Evolutionary conservation across 768 basidiomycete species (phyloP).

Genomic region (Mycena kentingensis): DNA sequence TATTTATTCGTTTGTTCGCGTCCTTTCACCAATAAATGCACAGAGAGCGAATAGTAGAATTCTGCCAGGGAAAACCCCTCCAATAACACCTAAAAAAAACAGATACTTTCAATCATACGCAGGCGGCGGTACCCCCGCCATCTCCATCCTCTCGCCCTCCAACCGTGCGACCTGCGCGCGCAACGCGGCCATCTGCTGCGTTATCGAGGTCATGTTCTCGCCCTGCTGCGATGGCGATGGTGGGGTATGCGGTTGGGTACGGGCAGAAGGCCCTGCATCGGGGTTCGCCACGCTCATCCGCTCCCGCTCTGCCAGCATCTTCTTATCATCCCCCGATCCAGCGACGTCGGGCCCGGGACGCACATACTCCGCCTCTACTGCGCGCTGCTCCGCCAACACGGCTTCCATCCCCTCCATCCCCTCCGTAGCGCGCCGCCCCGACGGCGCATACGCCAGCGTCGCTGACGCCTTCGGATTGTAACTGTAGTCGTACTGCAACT

Average conservation of each 20-base stretch:
- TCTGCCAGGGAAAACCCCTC: too few species aligned
- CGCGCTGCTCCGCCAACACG: conserved; percentile 15
- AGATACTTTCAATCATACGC: conserved; percentile 17
- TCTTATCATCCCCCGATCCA: conserved; percentile 3
- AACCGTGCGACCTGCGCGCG: conserved; percentile 21
- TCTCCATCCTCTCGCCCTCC: conserved; percentile 7
- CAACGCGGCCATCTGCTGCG: conserved; percentile 19
- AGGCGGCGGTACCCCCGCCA: conserved; percentile 5
- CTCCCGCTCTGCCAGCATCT: not conserved
- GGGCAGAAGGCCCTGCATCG: not conserved
- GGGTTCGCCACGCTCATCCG: not conserved
- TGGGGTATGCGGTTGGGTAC: not conserved
- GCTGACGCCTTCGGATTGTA: not conserved
- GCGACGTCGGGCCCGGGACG: not conserved
- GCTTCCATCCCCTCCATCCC: not conserved
- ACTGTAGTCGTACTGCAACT: not conserved
- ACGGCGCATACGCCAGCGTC: not conserved
- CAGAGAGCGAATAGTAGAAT: too few species aligned
- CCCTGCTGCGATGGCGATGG: conserved; percentile 17
- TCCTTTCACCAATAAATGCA: too few species aligned
- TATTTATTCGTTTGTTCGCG: too few species aligned
- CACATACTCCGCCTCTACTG: conserved; percentile 16
- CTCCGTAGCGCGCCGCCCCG: not conserved
- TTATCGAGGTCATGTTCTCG: too few species aligned
- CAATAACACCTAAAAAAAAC: too few species aligned